A percentile compares a stretch with the other conserved stretches of the same genome.
phyloP scores from a whole-genome alignment of 177 flowering plant species.

The Vitis hybrid region DNA sequence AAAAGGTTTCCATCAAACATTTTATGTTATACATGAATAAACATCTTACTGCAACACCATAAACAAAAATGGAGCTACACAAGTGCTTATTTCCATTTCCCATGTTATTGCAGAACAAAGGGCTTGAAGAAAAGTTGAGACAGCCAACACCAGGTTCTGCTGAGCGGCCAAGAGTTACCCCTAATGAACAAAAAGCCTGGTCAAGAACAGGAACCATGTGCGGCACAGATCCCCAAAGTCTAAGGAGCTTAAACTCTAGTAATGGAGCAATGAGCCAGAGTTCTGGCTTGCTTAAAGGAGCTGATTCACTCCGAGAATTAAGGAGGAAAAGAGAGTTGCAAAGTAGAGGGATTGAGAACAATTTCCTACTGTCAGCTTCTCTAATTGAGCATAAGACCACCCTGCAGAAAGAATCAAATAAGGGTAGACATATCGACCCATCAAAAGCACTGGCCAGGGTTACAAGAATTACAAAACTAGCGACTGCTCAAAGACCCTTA shows the following conservation, averaged over 20 bases:
- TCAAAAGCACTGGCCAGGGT: slow-evolving; percentile 40
- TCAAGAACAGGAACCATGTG: slow-evolving; percentile 24
- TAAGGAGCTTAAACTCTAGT: slow-evolving; percentile 35
- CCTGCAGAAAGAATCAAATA: slow-evolving; percentile 27
- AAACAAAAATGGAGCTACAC: not conserved
- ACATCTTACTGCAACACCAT: not conserved
- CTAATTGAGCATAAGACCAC: slow-evolving; percentile 26
- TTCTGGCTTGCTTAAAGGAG: slow-evolving; percentile 37
- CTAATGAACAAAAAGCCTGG: slow-evolving; percentile 17
- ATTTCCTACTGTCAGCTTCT: slow-evolving; percentile 9
- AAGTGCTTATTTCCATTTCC: not conserved
- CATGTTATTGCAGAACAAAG: slow-evolving; percentile 34
- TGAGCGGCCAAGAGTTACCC: slow-evolving; percentile 27
- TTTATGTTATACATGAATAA: not conserved
- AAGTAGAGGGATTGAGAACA: slow-evolving; percentile 47
- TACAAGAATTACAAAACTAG: slow-evolving; percentile 39
- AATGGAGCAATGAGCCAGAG: slow-evolving; percentile 35
- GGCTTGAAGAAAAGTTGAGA: slow-evolving; percentile 43
- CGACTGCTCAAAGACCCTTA: slow-evolving; percentile 27
- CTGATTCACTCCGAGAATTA: slow-evolving; percentile 37
- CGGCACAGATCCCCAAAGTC: slow-evolving; percentile 29
- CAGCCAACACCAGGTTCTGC: slow-evolving; percentile 19
- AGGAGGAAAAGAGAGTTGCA: slow-evolving; percentile 51
- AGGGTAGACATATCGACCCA: slow-evolving; percentile 40
- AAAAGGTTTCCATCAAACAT: slow-evolving; percentile 6